Evolutionary conservation across 2,329 filamentous ascomycete species (phyloP).

Genomic region (Cladophialophora chaetospira): DNA sequence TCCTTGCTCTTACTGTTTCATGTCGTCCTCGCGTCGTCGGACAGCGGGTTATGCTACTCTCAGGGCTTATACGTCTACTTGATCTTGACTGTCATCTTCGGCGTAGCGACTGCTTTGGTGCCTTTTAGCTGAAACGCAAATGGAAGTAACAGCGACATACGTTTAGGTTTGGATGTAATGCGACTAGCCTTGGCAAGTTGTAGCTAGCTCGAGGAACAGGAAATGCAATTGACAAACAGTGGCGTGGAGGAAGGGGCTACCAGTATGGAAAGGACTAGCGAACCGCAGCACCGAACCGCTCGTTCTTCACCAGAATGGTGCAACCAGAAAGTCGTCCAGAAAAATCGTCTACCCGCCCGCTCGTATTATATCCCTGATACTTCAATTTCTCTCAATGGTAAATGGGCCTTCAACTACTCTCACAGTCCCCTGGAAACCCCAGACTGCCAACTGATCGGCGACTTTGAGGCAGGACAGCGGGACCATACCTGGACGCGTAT

Average conservation of each 20-base stretch:
- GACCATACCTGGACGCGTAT: conserved; percentile 55
- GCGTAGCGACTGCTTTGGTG: no score
- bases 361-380: conserved; percentile 56
- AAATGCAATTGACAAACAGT: conserved; percentile 16
- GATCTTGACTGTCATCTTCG: no score
- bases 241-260: neutral
- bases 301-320: conserved; percentile 15
- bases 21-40: no score
- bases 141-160: no score
- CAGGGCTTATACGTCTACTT: no score
- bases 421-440: conserved; percentile 19
- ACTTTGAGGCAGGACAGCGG: conserved; percentile 36
- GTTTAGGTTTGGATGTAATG: no score
- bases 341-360: conserved; percentile 56
- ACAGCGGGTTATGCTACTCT: no score
- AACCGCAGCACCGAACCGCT: neutral
- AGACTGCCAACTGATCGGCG: conserved; percentile 1
- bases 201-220: no score
- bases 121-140: no score
- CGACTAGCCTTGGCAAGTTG: no score
- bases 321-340: conserved; percentile 54
- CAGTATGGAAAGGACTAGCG: conserved; percentile 1
- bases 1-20: neutral
- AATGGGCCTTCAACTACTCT: conserved; percentile 54
- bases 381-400: conserved; percentile 52